These are phyloP conservation scores for Tylopilus balloui DNA, from an alignment of 768 basidiomycete species.

Conservation along the genomic window DNA sequence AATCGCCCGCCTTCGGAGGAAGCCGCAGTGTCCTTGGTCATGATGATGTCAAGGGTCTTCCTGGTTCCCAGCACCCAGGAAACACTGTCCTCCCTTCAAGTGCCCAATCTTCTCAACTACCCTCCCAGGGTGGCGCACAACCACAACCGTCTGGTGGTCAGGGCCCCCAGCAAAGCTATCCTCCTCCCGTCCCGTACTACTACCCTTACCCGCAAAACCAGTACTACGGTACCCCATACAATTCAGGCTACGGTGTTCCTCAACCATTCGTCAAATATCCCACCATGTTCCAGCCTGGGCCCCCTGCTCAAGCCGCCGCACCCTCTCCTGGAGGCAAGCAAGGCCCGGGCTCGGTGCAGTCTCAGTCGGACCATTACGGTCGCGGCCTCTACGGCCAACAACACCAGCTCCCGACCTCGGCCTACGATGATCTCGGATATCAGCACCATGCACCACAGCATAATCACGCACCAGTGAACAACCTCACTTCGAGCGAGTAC, in stretches of 20 bases:
- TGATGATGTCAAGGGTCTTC: slow-evolving; percentile 72
- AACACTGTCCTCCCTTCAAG: slow-evolving; percentile 45
- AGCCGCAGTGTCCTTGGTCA: slow-evolving; percentile 60
- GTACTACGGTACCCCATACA: slow-evolving; percentile 72
- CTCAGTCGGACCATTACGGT: slow-evolving; percentile 55
- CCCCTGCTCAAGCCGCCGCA: slow-evolving; percentile 61
- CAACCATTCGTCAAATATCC: slow-evolving; percentile 77
- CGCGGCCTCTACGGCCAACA: slow-evolving; percentile 66
- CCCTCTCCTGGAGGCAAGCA: slow-evolving; percentile 67
- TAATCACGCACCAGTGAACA: slow-evolving; percentile 48
- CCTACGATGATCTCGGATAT: slow-evolving; percentile 50
- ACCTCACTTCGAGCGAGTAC: slow-evolving; percentile 40
- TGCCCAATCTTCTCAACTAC: slow-evolving; percentile 50
- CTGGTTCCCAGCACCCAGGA: slow-evolving; percentile 54
- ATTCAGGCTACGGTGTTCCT: slow-evolving; percentile 49
- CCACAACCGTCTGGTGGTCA: slow-evolving; percentile 58
- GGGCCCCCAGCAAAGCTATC: slow-evolving; percentile 61
- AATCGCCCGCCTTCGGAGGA: slow-evolving; percentile 58
- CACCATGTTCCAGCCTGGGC: slow-evolving; percentile 67
- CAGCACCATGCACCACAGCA: slow-evolving; percentile 54
- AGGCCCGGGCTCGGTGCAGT: slow-evolving; percentile 49
- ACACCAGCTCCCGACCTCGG: slow-evolving; percentile 39
- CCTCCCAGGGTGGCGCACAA: slow-evolving; percentile 45
- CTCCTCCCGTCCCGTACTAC: slow-evolving; percentile 58
- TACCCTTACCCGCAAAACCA: slow-evolving; percentile 73